phyloP scores from a whole-genome alignment of 345 rosid genomes.

The Schrenkiella parvula region DNA sequence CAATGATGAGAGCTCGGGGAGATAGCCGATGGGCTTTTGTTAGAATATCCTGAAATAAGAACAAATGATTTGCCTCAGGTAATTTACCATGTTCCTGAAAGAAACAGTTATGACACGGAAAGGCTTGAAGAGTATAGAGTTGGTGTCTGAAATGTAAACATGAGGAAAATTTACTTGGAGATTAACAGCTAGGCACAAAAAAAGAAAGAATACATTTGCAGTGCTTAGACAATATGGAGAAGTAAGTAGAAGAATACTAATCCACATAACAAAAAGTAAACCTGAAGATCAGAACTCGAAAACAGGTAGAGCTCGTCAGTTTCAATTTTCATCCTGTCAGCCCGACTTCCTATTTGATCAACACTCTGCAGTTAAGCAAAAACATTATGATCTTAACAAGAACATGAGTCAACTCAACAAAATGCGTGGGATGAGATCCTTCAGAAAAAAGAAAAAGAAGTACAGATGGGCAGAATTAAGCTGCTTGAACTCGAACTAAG shows the following conservation, averaged over 20 bases:
- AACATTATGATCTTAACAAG: neutral
- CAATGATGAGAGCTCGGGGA: slow-evolving; percentile 72
- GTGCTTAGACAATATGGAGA: neutral
- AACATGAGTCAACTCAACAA: neutral
- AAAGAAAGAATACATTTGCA: neutral
- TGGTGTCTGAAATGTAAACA: neutral
- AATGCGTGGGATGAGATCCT: neutral
- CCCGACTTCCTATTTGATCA: slow-evolving; percentile 88
- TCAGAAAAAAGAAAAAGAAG: neutral
- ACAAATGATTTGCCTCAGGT: neutral
- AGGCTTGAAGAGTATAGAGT: neutral
- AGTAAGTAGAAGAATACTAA: neutral
- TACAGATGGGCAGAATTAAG: neutral
- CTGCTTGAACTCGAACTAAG: neutral
- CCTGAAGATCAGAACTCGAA: slow-evolving; percentile 92
- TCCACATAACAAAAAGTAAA: slow-evolving; percentile 1
- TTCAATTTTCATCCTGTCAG: slow-evolving; percentile 65
- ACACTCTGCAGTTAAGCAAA: slow-evolving; percentile 55
- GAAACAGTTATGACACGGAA: slow-evolving; percentile 6
- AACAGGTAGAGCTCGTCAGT: slow-evolving; percentile 67
- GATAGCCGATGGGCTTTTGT: slow-evolving; percentile 56
- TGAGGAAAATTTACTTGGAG: neutral
- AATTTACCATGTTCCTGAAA: neutral
- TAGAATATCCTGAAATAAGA: slow-evolving; percentile 65
- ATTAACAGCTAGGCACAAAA: neutral